Percentiles rank a stretch among this genome's conserved stretches.
phyloP scores from a whole-genome alignment of 192 early-diverging fungal genomes.

The Endogone sp. region DNA sequence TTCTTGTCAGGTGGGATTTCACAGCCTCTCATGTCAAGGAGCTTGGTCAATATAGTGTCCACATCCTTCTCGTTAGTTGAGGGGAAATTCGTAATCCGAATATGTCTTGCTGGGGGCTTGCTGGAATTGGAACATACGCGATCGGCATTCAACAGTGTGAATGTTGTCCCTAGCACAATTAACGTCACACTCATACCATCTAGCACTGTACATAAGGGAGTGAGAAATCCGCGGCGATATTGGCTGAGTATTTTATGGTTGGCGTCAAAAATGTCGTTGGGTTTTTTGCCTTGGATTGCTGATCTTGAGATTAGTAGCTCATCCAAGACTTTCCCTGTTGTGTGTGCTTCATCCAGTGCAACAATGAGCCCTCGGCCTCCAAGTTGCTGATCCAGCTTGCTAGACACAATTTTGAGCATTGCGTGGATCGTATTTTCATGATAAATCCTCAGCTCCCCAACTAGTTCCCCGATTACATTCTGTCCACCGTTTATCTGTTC shows the following conservation, averaged over 20 bases:
- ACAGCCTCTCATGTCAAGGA: constrained; percentile 9
- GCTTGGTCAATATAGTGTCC: constrained; percentile 1
- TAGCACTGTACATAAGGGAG: constrained; percentile 18
- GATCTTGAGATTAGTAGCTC: constrained; percentile 3
- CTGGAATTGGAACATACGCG: constrained; percentile 15
- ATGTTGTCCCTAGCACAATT: constrained; percentile 24
- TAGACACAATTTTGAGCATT: constrained; percentile 8
- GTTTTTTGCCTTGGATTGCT: constrained; percentile 1
- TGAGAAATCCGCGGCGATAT: constrained; percentile 26
- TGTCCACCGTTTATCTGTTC: constrained; percentile 18
- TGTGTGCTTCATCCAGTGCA: constrained; percentile 21
- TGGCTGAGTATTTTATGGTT: too few relatives aligned
- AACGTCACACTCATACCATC: constrained; percentile 15
- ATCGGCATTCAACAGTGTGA: constrained; percentile 18
- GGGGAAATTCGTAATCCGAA: constrained; percentile 13
- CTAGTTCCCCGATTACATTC: constrained; percentile 10
- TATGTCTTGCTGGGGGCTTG: constrained; percentile 9
- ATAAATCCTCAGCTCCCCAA: constrained; percentile 7
- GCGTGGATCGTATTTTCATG: background rate
- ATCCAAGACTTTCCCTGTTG: constrained; percentile 1
- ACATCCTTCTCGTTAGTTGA: background rate
- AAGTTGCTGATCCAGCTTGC: constrained; percentile 7
- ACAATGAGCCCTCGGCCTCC: background rate
- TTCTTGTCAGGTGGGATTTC: constrained; percentile 11
- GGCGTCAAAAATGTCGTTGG: constrained; percentile 1